Evolutionary conservation across 1,139 yeast genomes (phyloP).

Genomic region (Chernovozyma sophiae-reginae): DNA sequence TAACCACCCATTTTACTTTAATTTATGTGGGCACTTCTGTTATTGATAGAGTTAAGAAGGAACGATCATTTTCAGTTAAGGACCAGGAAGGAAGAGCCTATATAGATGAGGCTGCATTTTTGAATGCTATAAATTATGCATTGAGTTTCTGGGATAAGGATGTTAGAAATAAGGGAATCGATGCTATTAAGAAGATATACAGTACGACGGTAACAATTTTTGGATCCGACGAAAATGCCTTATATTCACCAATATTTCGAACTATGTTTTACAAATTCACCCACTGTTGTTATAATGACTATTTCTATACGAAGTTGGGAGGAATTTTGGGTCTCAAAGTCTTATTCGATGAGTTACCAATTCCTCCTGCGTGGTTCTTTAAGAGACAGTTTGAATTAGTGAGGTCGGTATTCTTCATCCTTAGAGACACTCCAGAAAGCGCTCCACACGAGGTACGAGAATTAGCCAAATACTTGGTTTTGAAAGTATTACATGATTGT

Average conservation of each 20-base stretch:
- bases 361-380: constrained; percentile 70
- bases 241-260: constrained; percentile 71
- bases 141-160: constrained; percentile 71
- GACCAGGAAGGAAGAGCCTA: constrained; percentile 76
- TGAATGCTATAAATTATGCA: constrained; percentile 75
- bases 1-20: constrained; percentile 77
- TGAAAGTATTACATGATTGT: constrained; percentile 61
- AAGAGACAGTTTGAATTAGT: constrained; percentile 80
- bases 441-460: constrained; percentile 78
- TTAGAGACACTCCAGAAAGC: constrained; percentile 86
- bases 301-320: constrained; percentile 79
- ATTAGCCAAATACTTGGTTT: constrained; percentile 64
- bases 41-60: constrained; percentile 63
- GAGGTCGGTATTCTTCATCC: constrained; percentile 81
- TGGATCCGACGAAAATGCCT: constrained; percentile 62
- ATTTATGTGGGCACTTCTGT: constrained; percentile 73
- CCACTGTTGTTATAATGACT: constrained; percentile 89
- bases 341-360: constrained; percentile 61
- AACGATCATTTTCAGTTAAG: constrained; percentile 67
- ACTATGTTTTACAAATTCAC: constrained; percentile 77
- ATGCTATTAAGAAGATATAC: constrained; percentile 60
- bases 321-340: constrained; percentile 82
- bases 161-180: constrained; percentile 69
- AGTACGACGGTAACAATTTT: constrained; percentile 62
- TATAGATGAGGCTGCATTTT: constrained; percentile 65